A percentile compares a stretch with the other conserved stretches of the same genome.
Conservation (phyloP, 2,329 filamentous ascomycete species). For the Alternaria sp. region DNA sequence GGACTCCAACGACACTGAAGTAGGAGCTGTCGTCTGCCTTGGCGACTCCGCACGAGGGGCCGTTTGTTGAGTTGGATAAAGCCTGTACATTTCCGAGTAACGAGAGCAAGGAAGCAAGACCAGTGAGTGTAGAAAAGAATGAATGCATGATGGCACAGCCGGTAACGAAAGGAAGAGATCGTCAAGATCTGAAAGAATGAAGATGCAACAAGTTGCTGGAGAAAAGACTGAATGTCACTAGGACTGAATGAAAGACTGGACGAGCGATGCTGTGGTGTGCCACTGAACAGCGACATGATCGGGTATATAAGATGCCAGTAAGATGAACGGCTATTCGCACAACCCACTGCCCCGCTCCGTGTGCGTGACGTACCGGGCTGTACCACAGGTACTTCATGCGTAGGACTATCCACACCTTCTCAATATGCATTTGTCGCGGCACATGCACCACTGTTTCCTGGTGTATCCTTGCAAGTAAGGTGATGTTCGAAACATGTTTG, state of each 20-base stretch:
- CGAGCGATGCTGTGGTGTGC: conserved; percentile 3
- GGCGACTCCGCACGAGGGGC: conserved; percentile 31
- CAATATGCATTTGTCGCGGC: neutral
- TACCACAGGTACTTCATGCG: conserved; percentile 33
- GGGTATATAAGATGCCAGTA: conserved; percentile 6
- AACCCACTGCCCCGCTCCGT: conserved; percentile 24
- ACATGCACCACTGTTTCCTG: conserved; percentile 3
- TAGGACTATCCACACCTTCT: neutral
- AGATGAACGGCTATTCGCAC: conserved; percentile 21
- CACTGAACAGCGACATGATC: neutral
- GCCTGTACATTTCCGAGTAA: conserved; percentile 27
- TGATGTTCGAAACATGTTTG: conserved; percentile 43
- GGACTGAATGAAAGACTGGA: conserved; percentile 34
- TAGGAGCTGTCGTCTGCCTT: conserved; percentile 33
- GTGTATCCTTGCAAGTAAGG: conserved; percentile 18
- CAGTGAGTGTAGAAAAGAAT: conserved; percentile 32
- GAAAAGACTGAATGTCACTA: conserved; percentile 38
- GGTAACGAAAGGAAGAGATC: conserved; percentile 38
- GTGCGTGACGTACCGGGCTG: conserved; percentile 25
- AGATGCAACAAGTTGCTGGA: conserved; percentile 19
- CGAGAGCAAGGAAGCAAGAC: conserved; percentile 27
- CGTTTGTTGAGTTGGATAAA: conserved; percentile 27
- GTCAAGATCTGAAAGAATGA: conserved; percentile 36
- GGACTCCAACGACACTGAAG: conserved; percentile 46
- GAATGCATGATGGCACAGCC: conserved; percentile 41